Evolutionary conservation across 352 stramenopile species (phyloP).

Genomic region (Albugo candida): DNA sequence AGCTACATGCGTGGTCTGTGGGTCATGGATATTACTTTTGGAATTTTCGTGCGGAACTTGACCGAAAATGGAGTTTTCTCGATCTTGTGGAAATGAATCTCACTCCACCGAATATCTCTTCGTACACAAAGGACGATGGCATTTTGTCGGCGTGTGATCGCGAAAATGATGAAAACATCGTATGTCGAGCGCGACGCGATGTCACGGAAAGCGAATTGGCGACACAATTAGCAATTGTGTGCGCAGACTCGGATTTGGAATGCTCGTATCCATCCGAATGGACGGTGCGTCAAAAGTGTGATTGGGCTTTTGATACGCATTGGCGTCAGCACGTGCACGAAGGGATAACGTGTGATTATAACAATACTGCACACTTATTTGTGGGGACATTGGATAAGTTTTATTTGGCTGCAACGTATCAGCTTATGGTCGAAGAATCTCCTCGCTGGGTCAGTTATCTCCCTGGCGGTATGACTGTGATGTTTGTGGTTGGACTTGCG

Average conservation of each 20-base stretch:
- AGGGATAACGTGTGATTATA: too few relatives aligned
- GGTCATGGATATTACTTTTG: conserved; percentile 90
- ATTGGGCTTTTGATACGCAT: conserved; percentile 55
- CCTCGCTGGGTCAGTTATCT: too few relatives aligned
- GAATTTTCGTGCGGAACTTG: conserved; percentile 89
- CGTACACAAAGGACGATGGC: conserved; percentile 22
- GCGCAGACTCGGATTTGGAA: conserved; percentile 23
- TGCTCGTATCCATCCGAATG: conserved; percentile 34
- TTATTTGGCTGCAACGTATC: too few relatives aligned
- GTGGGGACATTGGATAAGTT: too few relatives aligned
- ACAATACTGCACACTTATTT: too few relatives aligned
- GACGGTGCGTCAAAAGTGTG: conserved; percentile 37
- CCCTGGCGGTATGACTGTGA: too few relatives aligned
- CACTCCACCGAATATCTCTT: conserved; percentile 55
- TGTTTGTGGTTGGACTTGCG: too few relatives aligned
- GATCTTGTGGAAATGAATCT: conserved; percentile 26
- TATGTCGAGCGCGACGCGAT: conserved; percentile 42
- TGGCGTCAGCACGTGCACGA: conserved; percentile 16
- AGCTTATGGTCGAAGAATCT: too few relatives aligned
- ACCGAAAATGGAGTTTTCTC: conserved; percentile 82
- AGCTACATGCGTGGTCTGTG: conserved; percentile 80
- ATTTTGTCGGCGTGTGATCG: conserved; percentile 40
- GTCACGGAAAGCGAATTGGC: conserved; percentile 27
- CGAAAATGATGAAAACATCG: conserved; percentile 54
- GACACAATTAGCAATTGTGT: conserved; percentile 30